These are phyloP conservation scores for Pseudopithomyces maydicus DNA, from an alignment of 2,329 filamentous ascomycete genomes.

Conservation along the genomic window DNA sequence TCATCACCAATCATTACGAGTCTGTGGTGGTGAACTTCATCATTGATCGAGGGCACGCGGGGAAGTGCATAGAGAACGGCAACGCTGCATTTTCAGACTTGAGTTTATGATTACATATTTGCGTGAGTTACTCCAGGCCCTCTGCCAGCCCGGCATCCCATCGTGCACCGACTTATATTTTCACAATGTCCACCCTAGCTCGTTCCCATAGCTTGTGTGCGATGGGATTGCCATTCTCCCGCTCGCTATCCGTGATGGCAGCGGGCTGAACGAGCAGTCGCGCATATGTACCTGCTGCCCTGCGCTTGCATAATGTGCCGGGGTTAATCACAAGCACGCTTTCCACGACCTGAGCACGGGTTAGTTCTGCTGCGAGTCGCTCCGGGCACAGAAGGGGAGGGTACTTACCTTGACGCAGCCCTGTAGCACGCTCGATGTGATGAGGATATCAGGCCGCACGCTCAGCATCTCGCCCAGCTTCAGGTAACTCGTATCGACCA, in stretches of 20 bases:
- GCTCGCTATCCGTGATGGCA: conserved; percentile 62
- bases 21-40: no score
- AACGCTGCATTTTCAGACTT: no score
- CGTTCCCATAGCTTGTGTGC: conserved; percentile 80
- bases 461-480: conserved; percentile 91
- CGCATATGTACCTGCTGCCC: conserved; percentile 83
- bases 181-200: conserved; percentile 83
- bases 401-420: conserved; percentile 81
- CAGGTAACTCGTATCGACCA: conserved; percentile 81
- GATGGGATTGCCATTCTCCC: conserved; percentile 59
- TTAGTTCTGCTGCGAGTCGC: conserved; percentile 15
- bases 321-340: conserved; percentile 91
- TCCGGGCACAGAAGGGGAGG: not conserved
- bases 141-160: no score
- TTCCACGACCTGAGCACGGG: conserved; percentile 73
- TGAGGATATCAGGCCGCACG: conserved; percentile 80
- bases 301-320: conserved; percentile 81
- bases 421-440: conserved; percentile 80
- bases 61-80: no score
- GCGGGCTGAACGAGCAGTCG: conserved; percentile 76
- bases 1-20: no score
- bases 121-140: no score
- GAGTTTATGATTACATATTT: no score
- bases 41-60: no score
- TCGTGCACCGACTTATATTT: conserved; percentile 56